Conservation (phyloP, 169 alveolate genomes). For the Theileria orientalis region DNA sequence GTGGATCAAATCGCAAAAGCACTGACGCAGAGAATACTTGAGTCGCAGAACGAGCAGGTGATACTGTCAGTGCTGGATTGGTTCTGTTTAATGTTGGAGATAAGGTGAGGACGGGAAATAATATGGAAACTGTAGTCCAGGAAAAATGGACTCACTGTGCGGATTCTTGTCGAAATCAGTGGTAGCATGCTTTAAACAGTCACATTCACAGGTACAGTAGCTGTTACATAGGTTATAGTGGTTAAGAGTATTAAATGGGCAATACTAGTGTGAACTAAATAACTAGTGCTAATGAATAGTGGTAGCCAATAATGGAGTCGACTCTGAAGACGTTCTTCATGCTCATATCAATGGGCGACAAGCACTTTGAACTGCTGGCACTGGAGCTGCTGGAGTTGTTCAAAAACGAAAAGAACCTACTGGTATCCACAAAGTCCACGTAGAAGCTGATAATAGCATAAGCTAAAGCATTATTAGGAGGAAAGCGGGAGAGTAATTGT, state of each 20-base stretch:
- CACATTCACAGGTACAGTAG: constrained; percentile 52
- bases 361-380: constrained; percentile 48
- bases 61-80: constrained; percentile 57
- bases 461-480: constrained; percentile 37
- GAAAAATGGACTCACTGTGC: constrained; percentile 20
- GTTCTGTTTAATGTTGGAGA: constrained; percentile 43
- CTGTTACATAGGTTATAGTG: not conserved
- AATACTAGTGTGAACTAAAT: too few relatives aligned
- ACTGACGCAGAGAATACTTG: constrained; percentile 15
- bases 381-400: constrained; percentile 50
- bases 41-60: constrained; percentile 33
- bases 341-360: constrained; percentile 42
- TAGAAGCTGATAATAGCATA: too few relatives aligned
- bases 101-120: constrained; percentile 1
- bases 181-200: constrained; percentile 55
- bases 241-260: too few relatives aligned
- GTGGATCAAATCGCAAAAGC: constrained; percentile 26
- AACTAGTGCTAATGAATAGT: not conserved
- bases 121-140: constrained; percentile 21
- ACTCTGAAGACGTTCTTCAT: constrained; percentile 43
- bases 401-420: constrained; percentile 27
- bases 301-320: constrained; percentile 40
- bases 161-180: constrained; percentile 38
- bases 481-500: constrained; percentile 54
- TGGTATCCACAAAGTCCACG: too few relatives aligned